A percentile compares a stretch with the other conserved stretches of the same genome.
These are phyloP conservation scores for Lasiosphaeria hispida DNA, from an alignment of 495 filamentous ascomycete species.

Conservation along the genomic window DNA sequence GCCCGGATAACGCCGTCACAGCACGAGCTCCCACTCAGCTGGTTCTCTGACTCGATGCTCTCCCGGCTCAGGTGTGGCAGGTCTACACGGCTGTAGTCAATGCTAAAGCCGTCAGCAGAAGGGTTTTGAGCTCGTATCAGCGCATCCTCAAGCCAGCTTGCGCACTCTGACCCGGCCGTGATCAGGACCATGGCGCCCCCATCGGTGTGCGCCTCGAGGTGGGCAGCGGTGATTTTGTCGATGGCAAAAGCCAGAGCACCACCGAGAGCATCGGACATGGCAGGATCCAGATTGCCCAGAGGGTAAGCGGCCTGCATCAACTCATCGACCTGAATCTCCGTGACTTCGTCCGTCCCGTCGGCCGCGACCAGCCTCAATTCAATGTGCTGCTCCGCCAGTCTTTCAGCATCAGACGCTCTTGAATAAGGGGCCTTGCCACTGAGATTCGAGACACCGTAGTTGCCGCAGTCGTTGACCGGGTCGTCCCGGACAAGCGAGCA, in stretches of 20 bases:
- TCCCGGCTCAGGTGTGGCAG: not conserved
- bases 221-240: slow-evolving; percentile 15
- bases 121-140: slow-evolving; percentile 19
- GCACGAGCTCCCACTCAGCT: slow-evolving; percentile 11
- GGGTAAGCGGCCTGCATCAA: slow-evolving; percentile 13
- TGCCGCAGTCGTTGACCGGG: slow-evolving; percentile 22
- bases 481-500: slow-evolving; percentile 28
- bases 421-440: slow-evolving; percentile 6
- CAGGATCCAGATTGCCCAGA: slow-evolving; percentile 14
- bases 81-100: slow-evolving; percentile 26
- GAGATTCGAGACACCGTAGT: not conserved
- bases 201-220: slow-evolving; percentile 23
- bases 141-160: not conserved
- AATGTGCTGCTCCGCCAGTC: slow-evolving; percentile 1
- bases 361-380: not conserved
- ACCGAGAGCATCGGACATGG: slow-evolving; percentile 8
- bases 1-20: slow-evolving; percentile 20
- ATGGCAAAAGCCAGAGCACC: slow-evolving; percentile 20
- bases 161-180: slow-evolving; percentile 11
- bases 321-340: slow-evolving; percentile 18
- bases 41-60: not conserved
- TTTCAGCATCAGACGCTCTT: not conserved
- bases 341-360: slow-evolving; percentile 16
- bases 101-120: slow-evolving; percentile 21
- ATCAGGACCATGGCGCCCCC: slow-evolving; percentile 21